These are phyloP conservation scores for Nyctanthes arbortristis DNA, from an alignment of 257 asterid species.

Conservation along the genomic window DNA sequence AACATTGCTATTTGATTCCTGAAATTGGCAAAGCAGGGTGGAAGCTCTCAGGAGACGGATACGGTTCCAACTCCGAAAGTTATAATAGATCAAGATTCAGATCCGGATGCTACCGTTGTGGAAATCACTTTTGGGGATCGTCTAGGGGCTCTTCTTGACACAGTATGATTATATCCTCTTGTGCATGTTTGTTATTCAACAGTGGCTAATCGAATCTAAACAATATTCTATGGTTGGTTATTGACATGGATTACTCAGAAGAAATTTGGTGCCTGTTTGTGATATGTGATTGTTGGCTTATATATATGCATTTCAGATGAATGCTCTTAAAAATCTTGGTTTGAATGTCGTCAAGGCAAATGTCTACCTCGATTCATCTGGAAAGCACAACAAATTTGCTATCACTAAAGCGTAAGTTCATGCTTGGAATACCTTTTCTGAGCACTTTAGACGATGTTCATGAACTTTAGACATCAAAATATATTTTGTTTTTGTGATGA, in stretches of 20 bases:
- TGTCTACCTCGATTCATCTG: conserved; percentile 90
- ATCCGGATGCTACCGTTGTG: conserved; percentile 84
- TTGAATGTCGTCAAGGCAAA: conserved; percentile 91
- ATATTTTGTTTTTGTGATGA: neutral
- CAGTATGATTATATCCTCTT: conserved; percentile 43
- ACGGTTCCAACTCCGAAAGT: conserved; percentile 74
- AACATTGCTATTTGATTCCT: conserved; percentile 24
- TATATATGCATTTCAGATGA: conserved; percentile 80
- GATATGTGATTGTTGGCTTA: conserved; percentile 27
- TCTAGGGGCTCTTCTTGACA: conserved; percentile 92
- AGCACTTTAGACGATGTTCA: neutral
- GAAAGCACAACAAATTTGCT: conserved; percentile 89
- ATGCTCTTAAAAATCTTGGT: conserved; percentile 78
- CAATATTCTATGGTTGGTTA: conserved; percentile 2
- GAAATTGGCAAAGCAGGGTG: conserved; percentile 52
- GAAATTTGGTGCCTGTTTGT: conserved; percentile 20
- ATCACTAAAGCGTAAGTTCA: conserved; percentile 80
- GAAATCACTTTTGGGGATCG: conserved; percentile 97
- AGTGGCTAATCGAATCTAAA: neutral
- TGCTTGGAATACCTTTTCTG: conserved; percentile 4
- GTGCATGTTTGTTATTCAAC: conserved; percentile 4
- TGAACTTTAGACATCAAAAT: neutral
- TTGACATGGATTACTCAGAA: conserved; percentile 4
- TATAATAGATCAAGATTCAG: conserved; percentile 87
- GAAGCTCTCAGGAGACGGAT: conserved; percentile 57